phyloP scores from a whole-genome alignment of 2,329 filamentous ascomycete species.

The Fusarium armeniacum region DNA sequence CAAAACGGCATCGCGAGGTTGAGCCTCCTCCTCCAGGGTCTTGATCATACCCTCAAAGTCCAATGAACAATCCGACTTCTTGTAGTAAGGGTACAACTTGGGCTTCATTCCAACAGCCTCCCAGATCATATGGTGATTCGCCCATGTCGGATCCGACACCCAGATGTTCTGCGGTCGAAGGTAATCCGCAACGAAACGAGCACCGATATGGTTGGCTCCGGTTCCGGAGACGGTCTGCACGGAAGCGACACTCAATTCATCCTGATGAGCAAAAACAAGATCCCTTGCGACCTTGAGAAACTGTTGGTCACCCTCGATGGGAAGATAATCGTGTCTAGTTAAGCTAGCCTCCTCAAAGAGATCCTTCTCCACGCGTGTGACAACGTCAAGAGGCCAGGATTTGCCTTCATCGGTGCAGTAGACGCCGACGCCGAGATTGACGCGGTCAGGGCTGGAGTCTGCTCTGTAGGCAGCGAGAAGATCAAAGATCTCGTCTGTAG shows the following conservation, averaged over 20 bases:
- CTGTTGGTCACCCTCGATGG: conserved; percentile 41
- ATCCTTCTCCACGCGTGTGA: conserved; percentile 36
- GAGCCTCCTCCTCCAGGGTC: conserved; percentile 73
- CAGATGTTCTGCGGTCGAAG: conserved; percentile 85
- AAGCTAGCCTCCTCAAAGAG: conserved; percentile 32
- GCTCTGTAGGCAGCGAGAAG: conserved; percentile 28
- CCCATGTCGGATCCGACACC: conserved; percentile 95
- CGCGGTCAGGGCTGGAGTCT: conserved; percentile 39
- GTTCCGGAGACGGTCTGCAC: conserved; percentile 97
- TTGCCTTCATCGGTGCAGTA: conserved; percentile 47
- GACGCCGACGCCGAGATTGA: conserved; percentile 45
- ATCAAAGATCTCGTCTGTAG: conserved; percentile 39
- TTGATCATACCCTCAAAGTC: conserved; percentile 90
- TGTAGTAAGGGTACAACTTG: conserved; percentile 93
- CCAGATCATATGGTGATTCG: conserved; percentile 99
- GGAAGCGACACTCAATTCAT: conserved; percentile 59
- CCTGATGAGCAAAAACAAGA: conserved; percentile 33
- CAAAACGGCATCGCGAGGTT: conserved; percentile 84
- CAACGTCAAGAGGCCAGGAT: conserved; percentile 43
- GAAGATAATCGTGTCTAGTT: conserved; percentile 44
- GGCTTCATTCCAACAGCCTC: conserved; percentile 84
- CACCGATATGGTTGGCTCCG: conserved; percentile 92
- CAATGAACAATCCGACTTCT: conserved; percentile 85
- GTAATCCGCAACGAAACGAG: conserved; percentile 91
- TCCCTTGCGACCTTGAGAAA: conserved; percentile 41